Evolutionary conservation across 2,329 filamentous ascomycete genomes (phyloP).

Genomic region (Pseudocercospora fuligena): DNA sequence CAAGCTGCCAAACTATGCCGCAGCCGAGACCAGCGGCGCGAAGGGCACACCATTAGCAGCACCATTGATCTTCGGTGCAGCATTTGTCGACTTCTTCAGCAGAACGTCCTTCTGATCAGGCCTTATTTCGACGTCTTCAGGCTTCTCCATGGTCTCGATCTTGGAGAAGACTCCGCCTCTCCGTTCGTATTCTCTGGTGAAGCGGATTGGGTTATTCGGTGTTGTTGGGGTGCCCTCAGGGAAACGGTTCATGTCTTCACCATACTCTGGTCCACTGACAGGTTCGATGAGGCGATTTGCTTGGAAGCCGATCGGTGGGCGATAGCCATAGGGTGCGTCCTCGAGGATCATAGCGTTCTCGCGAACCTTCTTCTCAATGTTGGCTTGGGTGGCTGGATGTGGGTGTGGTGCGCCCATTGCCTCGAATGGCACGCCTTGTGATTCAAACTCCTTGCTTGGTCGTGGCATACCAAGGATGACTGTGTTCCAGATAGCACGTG

Average conservation of each 20-base stretch:
- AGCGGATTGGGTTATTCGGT: not conserved
- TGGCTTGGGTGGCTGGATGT: slow-evolving; percentile 9
- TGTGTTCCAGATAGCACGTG: slow-evolving; percentile 2
- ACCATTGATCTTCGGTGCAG: not conserved
- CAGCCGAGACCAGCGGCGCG: not conserved
- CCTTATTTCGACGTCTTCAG: slow-evolving; percentile 10
- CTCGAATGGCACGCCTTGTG: slow-evolving; percentile 10
- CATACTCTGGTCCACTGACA: slow-evolving; percentile 14
- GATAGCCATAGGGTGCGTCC: slow-evolving; percentile 10
- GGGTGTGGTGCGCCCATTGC: slow-evolving; percentile 12
- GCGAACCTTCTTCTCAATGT: slow-evolving; percentile 13
- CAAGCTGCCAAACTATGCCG: not conserved
- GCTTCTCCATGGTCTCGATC: slow-evolving; percentile 10
- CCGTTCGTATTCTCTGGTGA: slow-evolving; percentile 14
- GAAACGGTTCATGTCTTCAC: slow-evolving; percentile 1
- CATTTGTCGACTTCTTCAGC: not conserved
- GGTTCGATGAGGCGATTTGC: slow-evolving; percentile 9
- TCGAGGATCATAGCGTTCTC: slow-evolving; percentile 13
- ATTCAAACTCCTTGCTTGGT: slow-evolving; percentile 4
- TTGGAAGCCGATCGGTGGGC: slow-evolving; percentile 12
- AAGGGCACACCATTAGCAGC: not conserved
- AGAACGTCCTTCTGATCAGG: not conserved
- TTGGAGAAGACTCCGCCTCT: slow-evolving; percentile 6
- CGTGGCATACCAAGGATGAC: not conserved
- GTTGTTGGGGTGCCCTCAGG: not conserved